Conservation (phyloP, 352 stramenopile genomes). For the Globisporangium iwayamae region DNA sequence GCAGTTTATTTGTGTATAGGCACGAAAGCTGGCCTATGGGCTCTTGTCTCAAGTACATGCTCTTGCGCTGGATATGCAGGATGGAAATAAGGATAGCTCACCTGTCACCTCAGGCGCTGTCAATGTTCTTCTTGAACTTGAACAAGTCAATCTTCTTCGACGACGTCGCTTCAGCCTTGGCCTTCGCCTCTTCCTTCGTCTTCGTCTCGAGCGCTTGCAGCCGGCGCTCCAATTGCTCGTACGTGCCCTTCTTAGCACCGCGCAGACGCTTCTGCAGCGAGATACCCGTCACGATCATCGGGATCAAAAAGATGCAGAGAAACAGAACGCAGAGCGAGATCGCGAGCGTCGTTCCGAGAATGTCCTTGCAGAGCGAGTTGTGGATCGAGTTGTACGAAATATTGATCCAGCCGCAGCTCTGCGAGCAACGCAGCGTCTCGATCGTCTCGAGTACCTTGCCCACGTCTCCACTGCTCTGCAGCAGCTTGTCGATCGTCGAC, state of each 20-base stretch:
- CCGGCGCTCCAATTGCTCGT: conserved; percentile 70
- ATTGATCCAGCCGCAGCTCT: conserved; percentile 81
- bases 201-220: conserved; percentile 64
- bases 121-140: conserved; percentile 43
- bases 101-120: conserved; percentile 13
- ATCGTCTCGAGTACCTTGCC: conserved; percentile 50
- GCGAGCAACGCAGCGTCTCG: conserved; percentile 63
- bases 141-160: conserved; percentile 38
- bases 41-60: background rate
- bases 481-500: conserved; percentile 34
- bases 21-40: too few species aligned
- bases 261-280: conserved; percentile 78
- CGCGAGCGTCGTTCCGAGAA: conserved; percentile 71
- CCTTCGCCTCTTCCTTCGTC: conserved; percentile 36
- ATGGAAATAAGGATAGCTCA: background rate
- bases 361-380: conserved; percentile 63
- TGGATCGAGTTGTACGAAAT: conserved; percentile 79
- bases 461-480: conserved; percentile 42
- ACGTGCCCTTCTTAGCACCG: conserved; percentile 71
- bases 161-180: conserved; percentile 16
- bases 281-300: conserved; percentile 66
- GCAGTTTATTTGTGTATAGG: too few species aligned
- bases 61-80: background rate
- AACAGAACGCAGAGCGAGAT: conserved; percentile 80
- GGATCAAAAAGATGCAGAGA: conserved; percentile 69